Percentiles rank a stretch among this genome's conserved stretches.
These are phyloP conservation scores for Dentipellis fragilis DNA, from an alignment of 768 basidiomycete species.

Conservation along the genomic window DNA sequence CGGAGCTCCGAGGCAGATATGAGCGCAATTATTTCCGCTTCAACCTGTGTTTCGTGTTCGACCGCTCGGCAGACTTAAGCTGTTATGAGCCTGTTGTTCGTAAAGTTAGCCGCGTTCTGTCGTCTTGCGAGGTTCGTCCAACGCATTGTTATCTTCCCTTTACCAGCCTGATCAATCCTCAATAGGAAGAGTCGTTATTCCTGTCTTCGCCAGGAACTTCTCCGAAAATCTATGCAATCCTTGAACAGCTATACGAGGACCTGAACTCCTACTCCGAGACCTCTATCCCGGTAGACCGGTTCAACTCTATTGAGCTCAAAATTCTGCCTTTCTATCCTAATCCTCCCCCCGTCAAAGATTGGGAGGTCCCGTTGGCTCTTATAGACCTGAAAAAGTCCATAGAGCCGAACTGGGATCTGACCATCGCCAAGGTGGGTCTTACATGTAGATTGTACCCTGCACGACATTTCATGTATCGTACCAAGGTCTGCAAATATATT, in stretches of 20 bases:
- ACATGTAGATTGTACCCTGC: background rate
- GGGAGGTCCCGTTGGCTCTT: slow-evolving; percentile 90
- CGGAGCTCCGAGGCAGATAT: slow-evolving; percentile 64
- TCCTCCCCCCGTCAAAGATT: slow-evolving; percentile 80
- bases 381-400: slow-evolving; percentile 73
- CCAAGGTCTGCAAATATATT: slow-evolving; percentile 69
- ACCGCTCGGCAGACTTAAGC: slow-evolving; percentile 80
- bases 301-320: slow-evolving; percentile 92
- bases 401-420: slow-evolving; percentile 94
- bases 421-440: slow-evolving; percentile 65
- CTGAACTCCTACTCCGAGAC: slow-evolving; percentile 97
- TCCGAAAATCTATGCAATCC: slow-evolving; percentile 63
- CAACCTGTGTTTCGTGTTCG: slow-evolving; percentile 96
- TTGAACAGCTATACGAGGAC: slow-evolving; percentile 96
- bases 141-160: background rate
- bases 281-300: slow-evolving; percentile 80
- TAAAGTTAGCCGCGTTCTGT: slow-evolving; percentile 86
- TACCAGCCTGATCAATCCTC: background rate
- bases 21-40: slow-evolving; percentile 84
- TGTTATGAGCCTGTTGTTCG: slow-evolving; percentile 95
- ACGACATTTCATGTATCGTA: background rate
- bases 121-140: slow-evolving; percentile 70
- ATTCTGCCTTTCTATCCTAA: slow-evolving; percentile 97
- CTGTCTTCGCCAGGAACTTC: slow-evolving; percentile 67
- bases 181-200: slow-evolving; percentile 80